Evolutionary conservation across 441 rosid species (phyloP).

Genomic region (Pelargonium cotyledonis): DNA sequence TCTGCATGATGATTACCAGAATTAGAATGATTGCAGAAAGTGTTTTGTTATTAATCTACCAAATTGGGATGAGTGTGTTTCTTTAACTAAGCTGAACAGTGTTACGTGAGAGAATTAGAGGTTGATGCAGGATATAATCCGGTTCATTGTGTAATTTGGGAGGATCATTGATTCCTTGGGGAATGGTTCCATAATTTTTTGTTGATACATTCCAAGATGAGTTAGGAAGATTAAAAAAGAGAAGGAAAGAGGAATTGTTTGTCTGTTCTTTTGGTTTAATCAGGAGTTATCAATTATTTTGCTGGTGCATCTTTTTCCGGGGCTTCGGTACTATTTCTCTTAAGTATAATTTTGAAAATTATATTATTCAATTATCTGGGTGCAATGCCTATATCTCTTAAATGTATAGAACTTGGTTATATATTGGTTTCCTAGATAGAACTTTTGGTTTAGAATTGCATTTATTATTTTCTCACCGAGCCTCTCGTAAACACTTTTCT

Average conservation of each 20-base stretch:
- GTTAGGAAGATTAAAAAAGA: background rate
- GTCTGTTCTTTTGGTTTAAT: no score
- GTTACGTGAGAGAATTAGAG: background rate
- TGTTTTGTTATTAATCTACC: background rate
- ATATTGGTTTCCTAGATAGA: background rate
- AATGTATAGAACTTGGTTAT: background rate
- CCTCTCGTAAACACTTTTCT: conserved; percentile 3
- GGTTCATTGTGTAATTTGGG: background rate
- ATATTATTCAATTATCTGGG: no score
- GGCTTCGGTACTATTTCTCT: no score
- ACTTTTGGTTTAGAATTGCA: background rate
- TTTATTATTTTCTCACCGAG: conserved; percentile 3
- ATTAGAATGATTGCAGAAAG: background rate
- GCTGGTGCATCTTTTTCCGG: no score
- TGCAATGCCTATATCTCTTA: no score
- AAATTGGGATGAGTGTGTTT: background rate
- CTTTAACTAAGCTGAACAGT: background rate
- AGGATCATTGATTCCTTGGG: background rate
- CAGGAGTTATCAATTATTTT: no score
- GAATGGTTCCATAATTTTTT: background rate
- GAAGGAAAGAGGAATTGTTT: no score
- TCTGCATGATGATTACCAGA: background rate
- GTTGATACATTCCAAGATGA: background rate
- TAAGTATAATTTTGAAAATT: no score
- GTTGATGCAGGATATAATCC: background rate